Evolutionary conservation across 2,329 filamentous ascomycete species (phyloP), one percentile per base, ranked within the genome.

Genomic region (Didymella pomorum): DNA sequence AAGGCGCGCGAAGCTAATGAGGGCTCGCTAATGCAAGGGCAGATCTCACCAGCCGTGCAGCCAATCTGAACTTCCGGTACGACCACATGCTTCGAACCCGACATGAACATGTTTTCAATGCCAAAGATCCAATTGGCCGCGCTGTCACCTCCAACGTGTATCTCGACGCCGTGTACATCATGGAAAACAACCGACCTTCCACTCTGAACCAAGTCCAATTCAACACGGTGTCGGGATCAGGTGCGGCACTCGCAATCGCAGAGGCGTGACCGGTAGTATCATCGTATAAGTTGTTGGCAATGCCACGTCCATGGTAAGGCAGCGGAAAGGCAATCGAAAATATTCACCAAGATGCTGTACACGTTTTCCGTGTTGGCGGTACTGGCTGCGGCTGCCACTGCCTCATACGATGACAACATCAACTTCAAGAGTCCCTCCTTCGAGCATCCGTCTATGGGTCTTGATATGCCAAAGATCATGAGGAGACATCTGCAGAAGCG

Each of bases 371-470:
- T 55, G 20, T 8, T 55, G 23, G 42, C 56, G 21, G 33, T 28
- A 12, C 20, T 60, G 18, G 20, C 47, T 26, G 42, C 52, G 16
- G 45, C 42, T 31, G 51, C 43, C 46, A 46, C 42, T 16, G 56
- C 56, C 3, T 51, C 51, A 2, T 60, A 55, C 29, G 33, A 60
- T 55, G 47, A 37, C 42, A 89, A 89, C 70, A 71, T 89, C 58
- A 89, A 89, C 76, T 90, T 89, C 72, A 79, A 80, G 45, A 87
- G 84, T 66, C 87, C 88, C 11, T 90, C 87, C 0, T 79, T 83
- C 33, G 81, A 87, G 39, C 87, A 90, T 64, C 81, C 83, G 2
- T 78, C 80, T 41, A 79, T 90, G 23, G 87, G 87, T 3, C 83
- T 90, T 37, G 82, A 86, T 16, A 79, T 89, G 18, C 81, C 81